Percentiles rank a stretch among this genome's conserved stretches.
Conservation (phyloP, 768 basidiomycete genomes). For the Termitomyces sp. region DNA sequence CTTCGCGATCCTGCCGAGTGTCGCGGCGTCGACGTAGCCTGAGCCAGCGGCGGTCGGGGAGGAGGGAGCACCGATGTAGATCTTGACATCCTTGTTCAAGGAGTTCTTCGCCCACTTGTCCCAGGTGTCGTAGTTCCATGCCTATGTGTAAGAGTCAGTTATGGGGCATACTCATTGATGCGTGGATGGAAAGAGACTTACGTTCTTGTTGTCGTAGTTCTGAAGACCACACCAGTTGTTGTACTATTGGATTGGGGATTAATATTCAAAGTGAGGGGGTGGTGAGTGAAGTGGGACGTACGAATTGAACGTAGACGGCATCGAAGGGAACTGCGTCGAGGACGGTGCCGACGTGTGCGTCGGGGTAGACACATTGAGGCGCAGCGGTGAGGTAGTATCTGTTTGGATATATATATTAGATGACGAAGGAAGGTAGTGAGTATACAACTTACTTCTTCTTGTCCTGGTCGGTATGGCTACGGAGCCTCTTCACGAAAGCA, state of each 20-base stretch:
- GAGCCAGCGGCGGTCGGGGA: conserved; percentile 44
- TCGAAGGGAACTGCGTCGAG: conserved; percentile 61
- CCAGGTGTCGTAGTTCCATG: conserved; percentile 45
- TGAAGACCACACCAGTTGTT: conserved; percentile 27
- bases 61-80: conserved; percentile 56
- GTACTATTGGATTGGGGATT: conserved; percentile 7
- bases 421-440: too few species aligned
- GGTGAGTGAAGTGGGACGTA: not conserved
- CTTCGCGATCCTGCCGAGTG: conserved; percentile 35
- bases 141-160: conserved; percentile 4
- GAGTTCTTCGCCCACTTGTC: conserved; percentile 54
- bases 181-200: not conserved
- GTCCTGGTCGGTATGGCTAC: conserved; percentile 38
- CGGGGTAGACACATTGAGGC: conserved; percentile 60
- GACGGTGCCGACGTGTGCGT: conserved; percentile 48
- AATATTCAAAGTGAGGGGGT: not conserved
- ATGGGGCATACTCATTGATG: too few species aligned
- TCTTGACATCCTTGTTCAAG: conserved; percentile 49
- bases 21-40: conserved; percentile 44
- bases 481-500: conserved; percentile 44
- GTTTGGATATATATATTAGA: not conserved
- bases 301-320: conserved; percentile 63
- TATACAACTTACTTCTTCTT: conserved; percentile 41
- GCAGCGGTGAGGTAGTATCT: conserved; percentile 57
- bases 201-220: conserved; percentile 37